Percentiles rank a stretch among this genome's conserved stretches.
These are phyloP conservation scores for Aspergillus arachidicola DNA, from an alignment of 2,329 filamentous ascomycete genomes.

Conservation along the genomic window DNA sequence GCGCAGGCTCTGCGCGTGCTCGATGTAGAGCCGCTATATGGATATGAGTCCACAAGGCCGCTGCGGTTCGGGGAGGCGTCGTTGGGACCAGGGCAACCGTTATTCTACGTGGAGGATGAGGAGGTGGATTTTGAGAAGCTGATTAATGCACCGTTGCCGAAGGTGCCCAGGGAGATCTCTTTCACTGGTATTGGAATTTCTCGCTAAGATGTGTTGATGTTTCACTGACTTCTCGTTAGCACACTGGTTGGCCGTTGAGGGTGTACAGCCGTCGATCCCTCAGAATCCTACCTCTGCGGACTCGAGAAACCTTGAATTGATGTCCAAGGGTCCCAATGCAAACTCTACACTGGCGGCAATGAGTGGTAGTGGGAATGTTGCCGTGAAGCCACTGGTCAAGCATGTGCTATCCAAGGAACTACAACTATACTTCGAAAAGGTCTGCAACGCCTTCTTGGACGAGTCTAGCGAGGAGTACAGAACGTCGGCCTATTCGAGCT, in stretches of 20 bases:
- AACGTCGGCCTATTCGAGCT: conserved; percentile 79
- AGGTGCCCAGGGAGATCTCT: conserved; percentile 88
- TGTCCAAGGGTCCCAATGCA: conserved; percentile 86
- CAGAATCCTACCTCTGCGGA: conserved; percentile 92
- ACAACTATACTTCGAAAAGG: conserved; percentile 95
- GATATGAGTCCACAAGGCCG: conserved; percentile 89
- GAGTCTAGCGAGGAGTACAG: conserved; percentile 85
- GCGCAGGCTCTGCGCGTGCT: conserved; percentile 81
- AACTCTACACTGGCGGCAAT: conserved; percentile 83
- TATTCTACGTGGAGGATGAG: conserved; percentile 98
- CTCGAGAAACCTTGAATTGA: conserved; percentile 77
- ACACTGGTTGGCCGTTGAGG: conserved; percentile 97
- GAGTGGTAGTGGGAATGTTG: conserved; percentile 78
- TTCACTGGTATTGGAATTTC: conserved; percentile 70
- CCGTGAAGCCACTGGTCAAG: conserved; percentile 88
- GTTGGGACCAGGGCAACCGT: conserved; percentile 85
- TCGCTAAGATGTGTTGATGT: conserved; percentile 12
- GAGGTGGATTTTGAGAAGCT: conserved; percentile 99
- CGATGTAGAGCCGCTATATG: conserved; percentile 93
- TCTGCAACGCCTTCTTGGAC: conserved; percentile 84
- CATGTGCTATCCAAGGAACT: conserved; percentile 95
- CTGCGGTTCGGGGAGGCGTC: conserved; percentile 92
- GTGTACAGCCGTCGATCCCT: conserved; percentile 92
- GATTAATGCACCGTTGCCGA: conserved; percentile 93
- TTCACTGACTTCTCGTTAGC: conserved; percentile 53